Evolutionary conservation across 2,329 filamentous ascomycete species (phyloP), one percentile per base, ranked within the genome.

Genomic region (Pestalotiopsis sp.): DNA sequence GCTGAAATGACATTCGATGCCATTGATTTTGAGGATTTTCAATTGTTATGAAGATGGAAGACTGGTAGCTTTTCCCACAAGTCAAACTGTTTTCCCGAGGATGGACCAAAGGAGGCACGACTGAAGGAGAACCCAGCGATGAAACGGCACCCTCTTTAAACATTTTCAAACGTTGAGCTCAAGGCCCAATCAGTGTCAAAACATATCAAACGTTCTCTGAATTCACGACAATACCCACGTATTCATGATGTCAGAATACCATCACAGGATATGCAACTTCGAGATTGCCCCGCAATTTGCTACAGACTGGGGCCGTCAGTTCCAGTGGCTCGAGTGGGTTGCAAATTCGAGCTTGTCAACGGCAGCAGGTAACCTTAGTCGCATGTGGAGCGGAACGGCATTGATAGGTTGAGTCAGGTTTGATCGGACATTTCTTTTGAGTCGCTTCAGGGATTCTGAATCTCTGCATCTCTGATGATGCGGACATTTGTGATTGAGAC

Each of bases 1-100:
- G 22, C 17, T 6, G 66, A 48, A 35, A 68, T 56, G 3, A 68
- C 20, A 11, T 55, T 58, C 17, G 66, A 64, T n/a, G 58, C 58
- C 66, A 69, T 65, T 58, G 55, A 58, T 52, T 7, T 3, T 1
- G 17, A 9, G 44, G 11, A 9, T 6, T 3, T 9, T 52, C n/a
- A 9, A n/a, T 1, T 14, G 40, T 44, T 44, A 5, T 6, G 17
- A 44, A 17, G 40, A 17, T 10, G 4, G 44, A 52, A 52, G 10
- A 9, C 44, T 22, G 44, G 17, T n/a, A 9, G 17, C 44, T 52
- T 17, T 52, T 9, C n/a, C 6, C 44, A 52, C 44, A 10, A 52
- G 20, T 20, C 44, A n/a, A 17, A 9, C 3, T 44, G 44, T 52
- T n/a, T 52, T 1, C 10, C 20, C n/a, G 7, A n/a, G 24, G 2